A percentile compares a stretch with the other conserved stretches of the same genome.
Conservation (phyloP, 176 grass and related monocot species). For the Paspalum notatum region DNA sequence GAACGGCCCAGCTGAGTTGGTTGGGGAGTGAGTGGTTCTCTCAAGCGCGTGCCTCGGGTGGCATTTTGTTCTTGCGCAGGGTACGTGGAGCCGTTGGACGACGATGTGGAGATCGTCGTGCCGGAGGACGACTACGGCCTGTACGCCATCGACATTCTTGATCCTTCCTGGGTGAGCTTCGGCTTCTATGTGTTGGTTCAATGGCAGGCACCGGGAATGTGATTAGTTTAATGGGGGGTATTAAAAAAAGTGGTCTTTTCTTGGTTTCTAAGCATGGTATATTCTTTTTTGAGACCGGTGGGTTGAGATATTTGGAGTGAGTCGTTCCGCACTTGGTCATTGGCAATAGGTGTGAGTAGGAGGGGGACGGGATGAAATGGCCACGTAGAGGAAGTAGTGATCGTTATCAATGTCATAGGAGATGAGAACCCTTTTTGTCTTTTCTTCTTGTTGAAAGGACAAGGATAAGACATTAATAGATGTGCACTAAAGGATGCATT, state of each 20-base stretch:
- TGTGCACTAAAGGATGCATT: background rate
- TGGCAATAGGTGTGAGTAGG: background rate
- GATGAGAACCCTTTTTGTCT: background rate
- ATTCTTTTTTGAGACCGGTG: constrained; percentile 21
- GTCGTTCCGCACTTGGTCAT: background rate
- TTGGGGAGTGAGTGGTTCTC: background rate
- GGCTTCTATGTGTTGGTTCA: background rate
- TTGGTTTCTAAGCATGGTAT: constrained; percentile 37
- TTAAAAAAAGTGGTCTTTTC: constrained; percentile 9
- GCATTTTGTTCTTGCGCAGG: constrained; percentile 45
- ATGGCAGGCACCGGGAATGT: background rate
- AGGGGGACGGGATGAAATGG: background rate
- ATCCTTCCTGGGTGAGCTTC: constrained; percentile 83
- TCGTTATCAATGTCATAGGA: background rate
- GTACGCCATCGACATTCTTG: constrained; percentile 87
- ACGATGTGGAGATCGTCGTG: constrained; percentile 74
- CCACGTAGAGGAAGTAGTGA: background rate
- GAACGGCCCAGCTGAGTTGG: background rate
- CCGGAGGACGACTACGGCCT: constrained; percentile 89
- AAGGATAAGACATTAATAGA: background rate
- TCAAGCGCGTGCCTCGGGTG: background rate
- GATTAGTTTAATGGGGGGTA: background rate
- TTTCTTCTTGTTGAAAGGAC: background rate
- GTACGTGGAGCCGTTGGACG: constrained; percentile 71
- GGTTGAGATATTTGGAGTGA: background rate